Evolutionary conservation across 192 early-diverging fungal genomes (phyloP), one percentile per base, ranked within the genome.

Genomic region (Pilaira anomala): DNA sequence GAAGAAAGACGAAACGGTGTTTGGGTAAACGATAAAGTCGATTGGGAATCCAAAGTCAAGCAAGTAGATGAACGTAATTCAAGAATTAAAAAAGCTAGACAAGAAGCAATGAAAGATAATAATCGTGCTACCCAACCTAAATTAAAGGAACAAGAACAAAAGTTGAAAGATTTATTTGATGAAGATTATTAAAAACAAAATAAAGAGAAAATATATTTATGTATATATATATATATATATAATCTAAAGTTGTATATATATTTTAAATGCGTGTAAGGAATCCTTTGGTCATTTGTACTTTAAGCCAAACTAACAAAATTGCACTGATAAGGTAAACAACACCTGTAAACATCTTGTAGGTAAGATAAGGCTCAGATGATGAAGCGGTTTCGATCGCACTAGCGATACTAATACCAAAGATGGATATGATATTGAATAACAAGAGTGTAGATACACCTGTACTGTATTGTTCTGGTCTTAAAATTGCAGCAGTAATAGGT

Each of bases 311-410:
- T 29, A 65, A 33, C 16, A 65, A 14, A 19, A 53, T 3, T 2
- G 51, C 63, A 36, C 56, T 48, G 30, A 28, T 4, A 16, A 68
- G 13, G 22, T 62, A 68, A 3, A 36, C 29, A n/a, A 52, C 60
- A 9, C 71, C 66, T 21, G 69, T 53, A 69, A 73, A 81, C 70
- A 81, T 72, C 65, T 76, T 74, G 18, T 79, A 62, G 41, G 71
- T 56, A 49, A 78, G 67, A 13, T 46, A 69, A 1, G 67, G 48
- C 5, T 67, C 58, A 0, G 76, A 60, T 3, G 30, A 40, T 11
- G 69, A 56, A 42, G 61, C 69, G 9, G 58, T 25, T 51, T 74
- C 66, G 7, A 74, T 65, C 7, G 72, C 67, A 50, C 63, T 56
- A 9, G 72, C 62, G 22, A 74, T 74, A 44, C 56, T 62, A 11